phyloP scores from a whole-genome alignment of 176 grass and related monocot genomes.

The Chloris gayana region DNA sequence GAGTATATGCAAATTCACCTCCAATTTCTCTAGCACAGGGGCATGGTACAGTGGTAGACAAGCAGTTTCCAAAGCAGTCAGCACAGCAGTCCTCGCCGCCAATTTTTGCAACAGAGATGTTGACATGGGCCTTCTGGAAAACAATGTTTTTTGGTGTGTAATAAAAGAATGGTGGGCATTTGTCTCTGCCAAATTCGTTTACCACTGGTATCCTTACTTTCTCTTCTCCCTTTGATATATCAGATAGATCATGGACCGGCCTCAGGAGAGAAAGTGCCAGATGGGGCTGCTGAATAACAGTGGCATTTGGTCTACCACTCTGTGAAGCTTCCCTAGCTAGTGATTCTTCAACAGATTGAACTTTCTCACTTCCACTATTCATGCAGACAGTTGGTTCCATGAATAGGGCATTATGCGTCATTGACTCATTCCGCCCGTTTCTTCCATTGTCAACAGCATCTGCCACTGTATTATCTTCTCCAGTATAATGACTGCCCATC shows the following conservation, averaged over 20 bases:
- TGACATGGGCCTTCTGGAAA: constrained; percentile 60
- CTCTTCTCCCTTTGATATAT: constrained; percentile 79
- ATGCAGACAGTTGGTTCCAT: constrained; percentile 27
- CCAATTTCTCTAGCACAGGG: constrained; percentile 63
- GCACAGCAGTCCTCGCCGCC: constrained; percentile 70
- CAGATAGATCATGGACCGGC: constrained; percentile 57
- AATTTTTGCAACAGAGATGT: constrained; percentile 71
- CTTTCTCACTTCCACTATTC: constrained; percentile 29
- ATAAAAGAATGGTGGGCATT: constrained; percentile 55
- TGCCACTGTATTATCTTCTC: constrained; percentile 33
- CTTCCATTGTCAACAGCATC: neutral
- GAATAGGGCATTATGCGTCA: constrained; percentile 21
- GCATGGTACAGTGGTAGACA: constrained; percentile 63
- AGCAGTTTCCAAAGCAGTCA: constrained; percentile 72
- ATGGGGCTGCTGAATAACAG: constrained; percentile 46
- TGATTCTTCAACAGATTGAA: constrained; percentile 14
- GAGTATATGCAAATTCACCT: constrained; percentile 63
- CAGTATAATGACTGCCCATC: constrained; percentile 22
- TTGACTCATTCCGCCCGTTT: constrained; percentile 18
- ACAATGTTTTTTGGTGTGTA: constrained; percentile 68
- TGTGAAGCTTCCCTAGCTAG: constrained; percentile 6
- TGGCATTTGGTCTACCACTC: constrained; percentile 18
- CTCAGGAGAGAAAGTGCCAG: constrained; percentile 40
- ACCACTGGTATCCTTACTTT: constrained; percentile 59
- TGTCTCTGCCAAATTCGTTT: constrained; percentile 64